Base-by-base conservation (phyloP, 2,329 filamentous ascomycete genomes). In the Fragosphaeria purpurea region DNA sequence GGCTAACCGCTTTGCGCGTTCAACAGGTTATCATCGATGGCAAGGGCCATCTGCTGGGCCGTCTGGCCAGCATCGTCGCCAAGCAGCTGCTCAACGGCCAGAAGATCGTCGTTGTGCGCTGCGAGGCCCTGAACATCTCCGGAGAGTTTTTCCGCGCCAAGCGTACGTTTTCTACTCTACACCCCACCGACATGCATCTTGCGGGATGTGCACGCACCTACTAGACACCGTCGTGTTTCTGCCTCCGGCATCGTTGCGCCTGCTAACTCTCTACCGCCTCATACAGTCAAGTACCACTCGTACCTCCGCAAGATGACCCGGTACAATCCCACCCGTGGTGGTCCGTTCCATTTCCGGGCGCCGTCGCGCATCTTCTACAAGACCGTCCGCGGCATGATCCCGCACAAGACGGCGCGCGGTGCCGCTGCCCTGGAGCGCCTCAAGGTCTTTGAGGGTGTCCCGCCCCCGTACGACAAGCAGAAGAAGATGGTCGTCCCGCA, bases 81-180 rank as follows among this genome's bases (percentile, higher is more conserved):
- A 97, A 97, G 86, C 91, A 97, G 82, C 85, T 97, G 69, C 87
- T 97, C 66, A 94, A 85, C 76, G 91, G 91, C 72, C 91, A 97
- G 81, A 97, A 97, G 86, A 94, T 98, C 72, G 91, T 97, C 68
- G 80, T 98, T 65, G 93, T 98, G 72, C 88, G 93, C 81, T 94
- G 87, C 77, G 93, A 98, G 80, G 89, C 88, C 67, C 84, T 98
- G 74, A 98, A 98, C 85, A 98, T 98, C 83, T 98, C 93, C 64
- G 93, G 93, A 79, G 93, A 97, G 82, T 98, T 98, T 88, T 98
- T 98, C 87, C 89, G 93, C 75, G 85, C 91, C 65, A 98, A 98
- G 86, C 86, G 93, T 98, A 95, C 76, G 91, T 95, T 68, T 2
- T 22, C 22, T 22, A 22, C 22, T 22, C 22, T 22, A 22, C 22